These are phyloP conservation scores for Fusarium nematophilum DNA, from an alignment of 2,329 filamentous ascomycete genomes.

Conservation along the genomic window DNA sequence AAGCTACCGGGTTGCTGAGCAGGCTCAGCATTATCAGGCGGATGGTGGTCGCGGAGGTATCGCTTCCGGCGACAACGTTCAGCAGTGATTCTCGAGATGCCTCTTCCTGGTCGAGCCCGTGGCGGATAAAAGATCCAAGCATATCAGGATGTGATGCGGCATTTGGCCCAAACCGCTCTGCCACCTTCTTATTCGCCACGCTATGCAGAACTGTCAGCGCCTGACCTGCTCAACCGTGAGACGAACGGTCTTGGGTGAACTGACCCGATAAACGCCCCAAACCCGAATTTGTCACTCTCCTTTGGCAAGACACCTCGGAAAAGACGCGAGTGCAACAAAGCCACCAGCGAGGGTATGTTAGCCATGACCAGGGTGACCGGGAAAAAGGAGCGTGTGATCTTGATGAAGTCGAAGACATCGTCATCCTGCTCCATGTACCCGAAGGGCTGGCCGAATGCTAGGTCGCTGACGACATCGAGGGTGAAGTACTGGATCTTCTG, in stretches of 20 bases:
- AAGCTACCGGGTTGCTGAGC: constrained; percentile 58
- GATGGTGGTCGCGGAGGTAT: constrained; percentile 48
- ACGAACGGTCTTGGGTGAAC: background rate
- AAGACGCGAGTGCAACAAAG: constrained; percentile 54
- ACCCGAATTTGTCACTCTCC: constrained; percentile 52
- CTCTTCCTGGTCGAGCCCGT: constrained; percentile 46
- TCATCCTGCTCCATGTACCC: constrained; percentile 59
- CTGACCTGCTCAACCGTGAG: background rate
- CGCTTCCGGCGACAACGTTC: constrained; percentile 49
- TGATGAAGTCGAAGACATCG: constrained; percentile 61
- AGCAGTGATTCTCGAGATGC: constrained; percentile 45
- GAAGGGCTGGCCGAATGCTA: constrained; percentile 62
- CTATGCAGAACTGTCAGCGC: background rate
- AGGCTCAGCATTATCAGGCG: constrained; percentile 62
- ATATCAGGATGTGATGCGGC: constrained; percentile 45
- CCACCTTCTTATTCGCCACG: constrained; percentile 27
- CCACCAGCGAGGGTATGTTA: constrained; percentile 55
- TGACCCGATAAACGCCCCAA: constrained; percentile 52
- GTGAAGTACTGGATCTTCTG: constrained; percentile 64
- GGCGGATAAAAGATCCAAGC: constrained; percentile 52
- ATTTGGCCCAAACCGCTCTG: constrained; percentile 31
- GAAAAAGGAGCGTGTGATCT: constrained; percentile 55
- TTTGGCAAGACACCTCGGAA: constrained; percentile 56
- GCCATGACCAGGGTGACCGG: constrained; percentile 57
- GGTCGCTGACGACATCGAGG: constrained; percentile 63